Percentiles rank a stretch among this genome's conserved stretches.
Evolutionary conservation across 2,329 filamentous ascomycete genomes (phyloP).

Genomic region (Cylindrodendrum hubeiense): DNA sequence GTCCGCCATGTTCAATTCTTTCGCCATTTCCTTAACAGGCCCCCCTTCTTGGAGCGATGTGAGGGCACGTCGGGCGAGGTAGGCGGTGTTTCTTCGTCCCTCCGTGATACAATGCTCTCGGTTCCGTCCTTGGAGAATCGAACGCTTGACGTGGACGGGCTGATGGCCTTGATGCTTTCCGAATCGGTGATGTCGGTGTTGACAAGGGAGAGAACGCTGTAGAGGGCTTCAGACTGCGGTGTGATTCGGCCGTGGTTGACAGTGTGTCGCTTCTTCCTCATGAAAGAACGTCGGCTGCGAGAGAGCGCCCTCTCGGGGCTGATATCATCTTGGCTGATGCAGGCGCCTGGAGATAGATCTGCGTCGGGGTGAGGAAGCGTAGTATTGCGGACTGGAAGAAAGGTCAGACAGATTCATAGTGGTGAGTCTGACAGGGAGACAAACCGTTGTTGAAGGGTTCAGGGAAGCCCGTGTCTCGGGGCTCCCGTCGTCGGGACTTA

Average conservation of each 20-base stretch:
- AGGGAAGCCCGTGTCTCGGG: conserved; percentile 64
- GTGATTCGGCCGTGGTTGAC: conserved; percentile 61
- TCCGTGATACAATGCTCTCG: conserved; percentile 52
- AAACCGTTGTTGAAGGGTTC: conserved; percentile 62
- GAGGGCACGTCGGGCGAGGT: conserved; percentile 51
- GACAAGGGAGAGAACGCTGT: conserved; percentile 50
- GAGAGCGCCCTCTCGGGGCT: conserved; percentile 56
- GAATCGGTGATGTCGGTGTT: conserved; percentile 40
- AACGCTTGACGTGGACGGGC: conserved; percentile 45
- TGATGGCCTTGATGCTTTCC: conserved; percentile 38
- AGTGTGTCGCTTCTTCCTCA: conserved; percentile 59
- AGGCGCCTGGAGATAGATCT: conserved; percentile 67
- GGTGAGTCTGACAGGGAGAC: conserved; percentile 33
- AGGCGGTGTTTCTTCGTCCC: conserved; percentile 51
- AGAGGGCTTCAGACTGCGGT: conserved; percentile 48
- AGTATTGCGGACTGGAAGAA: conserved; percentile 64
- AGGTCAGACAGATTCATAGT: conserved; percentile 17
- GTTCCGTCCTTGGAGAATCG: conserved; percentile 53
- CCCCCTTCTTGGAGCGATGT: conserved; percentile 44
- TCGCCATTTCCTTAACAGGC: conserved; percentile 42
- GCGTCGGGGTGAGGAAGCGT: conserved; percentile 73
- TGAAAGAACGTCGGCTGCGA: conserved; percentile 60
- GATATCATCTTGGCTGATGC: conserved; percentile 67
- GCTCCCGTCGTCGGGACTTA: conserved; percentile 40
- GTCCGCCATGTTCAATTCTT: conserved; percentile 32